These are phyloP conservation scores for Monilinia laxa DNA, from an alignment of 2,329 filamentous ascomycete species.

Conservation along the genomic window DNA sequence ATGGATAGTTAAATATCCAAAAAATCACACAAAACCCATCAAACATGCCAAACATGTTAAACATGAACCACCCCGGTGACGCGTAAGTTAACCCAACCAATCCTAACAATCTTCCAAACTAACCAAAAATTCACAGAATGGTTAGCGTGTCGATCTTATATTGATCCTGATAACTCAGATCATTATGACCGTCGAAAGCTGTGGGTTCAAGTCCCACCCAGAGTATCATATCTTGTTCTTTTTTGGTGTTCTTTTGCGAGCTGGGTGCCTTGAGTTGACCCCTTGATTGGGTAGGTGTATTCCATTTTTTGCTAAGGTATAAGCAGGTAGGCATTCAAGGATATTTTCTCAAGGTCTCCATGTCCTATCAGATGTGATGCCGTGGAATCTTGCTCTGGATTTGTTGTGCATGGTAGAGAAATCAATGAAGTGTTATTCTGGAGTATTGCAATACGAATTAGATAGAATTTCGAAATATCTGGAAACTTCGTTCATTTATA, in stretches of 20 bases:
- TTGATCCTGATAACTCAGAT: constrained; percentile 17
- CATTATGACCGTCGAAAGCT: constrained; percentile 26
- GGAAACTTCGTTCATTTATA: not conserved
- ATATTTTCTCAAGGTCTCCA: not conserved
- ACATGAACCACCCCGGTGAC: constrained; percentile 16
- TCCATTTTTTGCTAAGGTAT: too few relatives aligned
- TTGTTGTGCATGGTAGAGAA: not conserved
- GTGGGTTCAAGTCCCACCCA: constrained; percentile 26
- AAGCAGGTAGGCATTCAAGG: too few relatives aligned
- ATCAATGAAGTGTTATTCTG: not conserved
- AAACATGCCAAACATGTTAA: constrained; percentile 17
- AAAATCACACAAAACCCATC: not conserved
- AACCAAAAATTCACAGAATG: constrained; percentile 23
- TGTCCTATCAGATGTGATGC: not conserved
- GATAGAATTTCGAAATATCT: not conserved
- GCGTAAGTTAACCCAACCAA: constrained; percentile 5
- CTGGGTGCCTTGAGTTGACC: not conserved
- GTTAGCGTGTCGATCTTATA: constrained; percentile 33
- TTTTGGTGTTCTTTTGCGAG: not conserved
- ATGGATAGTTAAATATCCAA: not conserved
- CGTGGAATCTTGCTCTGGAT: not conserved
- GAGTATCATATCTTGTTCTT: not conserved
- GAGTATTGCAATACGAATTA: not conserved
- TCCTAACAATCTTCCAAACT: not conserved
- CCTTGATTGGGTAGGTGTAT: too few relatives aligned